These are phyloP conservation scores for Hanseniaspora pseudoguilliermondii DNA, from an alignment of 805 yeast genomes.

Conservation along the genomic window DNA sequence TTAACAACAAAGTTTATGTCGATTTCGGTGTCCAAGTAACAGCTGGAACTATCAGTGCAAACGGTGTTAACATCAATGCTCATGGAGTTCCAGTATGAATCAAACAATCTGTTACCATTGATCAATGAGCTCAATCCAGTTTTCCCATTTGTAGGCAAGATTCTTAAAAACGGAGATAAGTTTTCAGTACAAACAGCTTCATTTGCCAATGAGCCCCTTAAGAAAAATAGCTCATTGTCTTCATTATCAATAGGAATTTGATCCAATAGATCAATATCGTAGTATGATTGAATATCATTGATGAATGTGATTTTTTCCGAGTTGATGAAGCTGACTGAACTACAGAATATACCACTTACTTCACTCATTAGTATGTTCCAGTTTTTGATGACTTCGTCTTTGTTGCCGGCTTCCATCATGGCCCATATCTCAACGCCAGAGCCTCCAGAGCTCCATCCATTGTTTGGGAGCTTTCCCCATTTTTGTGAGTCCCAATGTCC, in stretches of 20 bases:
- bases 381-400: slow-evolving; percentile 41
- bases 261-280: slow-evolving; percentile 17
- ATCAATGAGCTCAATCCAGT: slow-evolving; percentile 75
- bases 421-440: slow-evolving; percentile 95
- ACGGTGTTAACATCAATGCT: slow-evolving; percentile 62
- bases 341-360: slow-evolving; percentile 86
- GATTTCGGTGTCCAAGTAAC: slow-evolving; percentile 48
- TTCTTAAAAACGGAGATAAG: slow-evolving; percentile 79
- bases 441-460: slow-evolving; percentile 72
- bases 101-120: slow-evolving; percentile 84
- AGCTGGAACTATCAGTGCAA: slow-evolving; percentile 31
- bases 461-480: slow-evolving; percentile 72
- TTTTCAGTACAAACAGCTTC: slow-evolving; percentile 97
- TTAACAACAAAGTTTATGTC: slow-evolving; percentile 61
- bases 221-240: slow-evolving; percentile 36
- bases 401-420: slow-evolving; percentile 48
- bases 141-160: slow-evolving; percentile 83
- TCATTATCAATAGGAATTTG: slow-evolving; percentile 18
- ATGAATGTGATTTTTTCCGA: slow-evolving; percentile 65
- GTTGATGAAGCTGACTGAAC: slow-evolving; percentile 82
- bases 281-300: slow-evolving; percentile 26
- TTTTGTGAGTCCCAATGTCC: slow-evolving; percentile 88
- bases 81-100: slow-evolving; percentile 89
- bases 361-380: slow-evolving; percentile 68
- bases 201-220: slow-evolving; percentile 81